Evolutionary conservation across 495 filamentous ascomycete species (phyloP), one percentile per base, ranked within the genome.

Genomic region (Trichocladium antarcticum): DNA sequence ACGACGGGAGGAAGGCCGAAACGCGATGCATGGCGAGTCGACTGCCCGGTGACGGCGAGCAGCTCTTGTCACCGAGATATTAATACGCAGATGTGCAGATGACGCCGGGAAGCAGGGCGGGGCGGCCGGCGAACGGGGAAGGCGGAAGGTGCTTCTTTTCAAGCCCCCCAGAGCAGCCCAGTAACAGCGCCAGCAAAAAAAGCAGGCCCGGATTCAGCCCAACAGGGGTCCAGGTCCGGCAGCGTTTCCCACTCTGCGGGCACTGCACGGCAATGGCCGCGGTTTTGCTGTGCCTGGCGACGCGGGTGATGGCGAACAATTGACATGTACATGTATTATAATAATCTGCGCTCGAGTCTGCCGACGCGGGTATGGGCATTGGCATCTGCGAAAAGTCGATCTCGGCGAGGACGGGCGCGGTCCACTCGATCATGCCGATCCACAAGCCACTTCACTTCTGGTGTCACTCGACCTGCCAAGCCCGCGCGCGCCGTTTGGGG

Each of bases 21-120:
- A 75, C 69, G 49, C 72, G 70, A 61, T 73, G 68, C 72, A 75
- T 74, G 58, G 64, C 56, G 57, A n/a, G n/a, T n/a, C n/a, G n/a
- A n/a, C n/a, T n/a, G n/a, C n/a, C n/a, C n/a, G n/a, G n/a, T n/a
- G n/a, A n/a, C n/a, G n/a, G n/a, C n/a, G n/a, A n/a, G n/a, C n/a
- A n/a, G n/a, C 49, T 34, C 15, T 46, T 36, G 29, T 45, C 49
- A 37, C 38, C 47, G 38, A 34, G 32, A 16, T 32, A n/a, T n/a
- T n/a, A n/a, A n/a, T 32, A 45, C 28, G 38, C n/a, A 24, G 9
- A 7, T n/a, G n/a, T n/a, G n/a, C n/a, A n/a, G n/a, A n/a, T n/a
- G n/a, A n/a, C n/a, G n/a, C n/a, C n/a, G n/a, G n/a, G n/a, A n/a
- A n/a, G n/a, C n/a, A n/a, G n/a, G n/a, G n/a, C n/a, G n/a, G n/a